Conservation (phyloP, 192 early-diverging fungal species). For the Gonapodya prolifera region DNA sequence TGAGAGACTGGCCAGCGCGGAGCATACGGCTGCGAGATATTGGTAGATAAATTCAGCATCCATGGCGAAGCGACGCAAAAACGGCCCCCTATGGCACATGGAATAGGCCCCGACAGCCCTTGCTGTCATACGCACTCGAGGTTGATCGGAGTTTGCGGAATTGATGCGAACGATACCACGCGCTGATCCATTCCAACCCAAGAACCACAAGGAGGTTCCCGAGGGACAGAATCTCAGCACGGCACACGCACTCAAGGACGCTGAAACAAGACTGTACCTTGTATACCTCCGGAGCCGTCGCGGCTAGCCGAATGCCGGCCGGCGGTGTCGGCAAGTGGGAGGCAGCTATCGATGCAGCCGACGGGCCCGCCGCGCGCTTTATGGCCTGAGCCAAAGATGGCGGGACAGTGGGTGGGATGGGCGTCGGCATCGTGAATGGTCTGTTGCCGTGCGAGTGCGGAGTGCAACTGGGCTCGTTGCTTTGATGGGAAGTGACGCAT, state of each 20-base stretch:
- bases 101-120: not conserved
- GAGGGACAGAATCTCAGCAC: not conserved
- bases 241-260: not conserved
- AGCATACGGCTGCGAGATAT: not conserved
- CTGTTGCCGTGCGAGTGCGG: no score
- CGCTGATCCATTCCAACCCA: not conserved
- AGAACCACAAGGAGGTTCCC: not conserved
- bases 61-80: not conserved
- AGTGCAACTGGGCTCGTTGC: no score
- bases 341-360: not conserved
- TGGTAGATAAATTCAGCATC: not conserved
- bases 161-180: not conserved
- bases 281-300: not conserved
- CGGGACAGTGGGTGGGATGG: not conserved
- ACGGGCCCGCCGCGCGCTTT: not conserved
- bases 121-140: not conserved
- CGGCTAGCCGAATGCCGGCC: not conserved
- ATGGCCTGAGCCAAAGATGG: not conserved
- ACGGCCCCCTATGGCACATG: not conserved
- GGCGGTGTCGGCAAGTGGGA: not conserved
- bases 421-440: not conserved
- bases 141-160: slow-evolving; percentile 3
- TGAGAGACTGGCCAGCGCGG: not conserved
- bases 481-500: no score
- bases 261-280: not conserved